Evolutionary conservation across 192 early-diverging fungal genomes (phyloP), one percentile per base, ranked within the genome.

Genomic region (Tieghemiomyces parasiticus): DNA sequence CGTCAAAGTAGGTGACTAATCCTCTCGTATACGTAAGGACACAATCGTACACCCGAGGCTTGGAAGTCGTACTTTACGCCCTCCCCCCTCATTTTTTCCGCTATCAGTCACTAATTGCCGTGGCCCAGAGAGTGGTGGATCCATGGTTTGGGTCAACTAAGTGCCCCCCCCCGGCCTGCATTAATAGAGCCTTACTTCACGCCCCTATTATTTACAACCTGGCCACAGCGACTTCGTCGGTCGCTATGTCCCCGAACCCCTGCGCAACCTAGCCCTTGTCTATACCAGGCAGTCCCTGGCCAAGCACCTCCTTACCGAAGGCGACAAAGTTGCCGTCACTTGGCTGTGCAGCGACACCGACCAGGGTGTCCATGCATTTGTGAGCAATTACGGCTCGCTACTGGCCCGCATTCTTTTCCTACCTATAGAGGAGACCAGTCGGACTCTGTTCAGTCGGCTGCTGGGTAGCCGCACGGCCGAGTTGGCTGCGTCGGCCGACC

Each of bases 261-360:
- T 86, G 28, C 64, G 81, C n/a, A 67, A 76, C n/a, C 61, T 99
- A 34, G 80, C 87, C 2, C 68, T 74, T 33, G 83, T 81, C 3
- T 85, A 96, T 65, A 84, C 86, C 1, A 80, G 81, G 2, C 93
- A 96, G 67, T 89, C 91, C 0, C 54, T 92, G 19, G 71, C 96
- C n/a, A 99, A 99, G 65, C 89, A 96, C 64, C 50, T 94, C 13
- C 65, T 99, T 31, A 96, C 95, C 3, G 90, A 93, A 69, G 95
- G 92, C n/a, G 95, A 99, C 69, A 91, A 91, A 65, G 86, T 99
- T 74, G 62, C 92, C n/a, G 77, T 93, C 66, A 65, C 89, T 19
- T 67, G 62, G 30, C 71, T 84, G 33, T 80, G 81, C 8, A 61
- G 63, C 1, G 63, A 67, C 2, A 60, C 46, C 0, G 79, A 80